phyloP scores from a whole-genome alignment of 1,284 basidiomycete genomes.

The Anthracocystis walkeri region DNA sequence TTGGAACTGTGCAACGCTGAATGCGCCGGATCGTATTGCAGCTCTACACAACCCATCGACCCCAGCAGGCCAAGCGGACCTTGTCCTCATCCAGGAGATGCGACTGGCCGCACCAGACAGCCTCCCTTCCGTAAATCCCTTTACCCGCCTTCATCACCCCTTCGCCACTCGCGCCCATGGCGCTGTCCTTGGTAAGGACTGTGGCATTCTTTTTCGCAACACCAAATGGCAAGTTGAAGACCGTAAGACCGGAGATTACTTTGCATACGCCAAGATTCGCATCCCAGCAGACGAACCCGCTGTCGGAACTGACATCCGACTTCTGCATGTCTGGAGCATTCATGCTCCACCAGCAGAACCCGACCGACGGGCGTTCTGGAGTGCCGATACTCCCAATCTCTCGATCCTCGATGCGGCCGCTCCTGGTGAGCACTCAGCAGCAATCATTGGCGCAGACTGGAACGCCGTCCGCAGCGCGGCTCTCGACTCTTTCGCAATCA shows the following conservation, averaged over 20 bases:
- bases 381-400: too few species aligned
- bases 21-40: neutral
- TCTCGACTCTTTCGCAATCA: neutral
- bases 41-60: neutral
- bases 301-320: neutral
- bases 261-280: neutral
- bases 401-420: too few species aligned
- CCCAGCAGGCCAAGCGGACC: neutral
- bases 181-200: neutral
- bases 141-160: neutral
- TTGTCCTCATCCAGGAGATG: conserved; percentile 2
- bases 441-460: too few species aligned
- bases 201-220: neutral
- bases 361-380: too few species aligned
- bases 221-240: neutral
- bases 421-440: too few species aligned
- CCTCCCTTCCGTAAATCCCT: neutral
- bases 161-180: neutral
- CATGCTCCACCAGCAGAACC: neutral
- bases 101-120: neutral
- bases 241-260: neutral
- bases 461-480: too few species aligned
- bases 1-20: neutral
- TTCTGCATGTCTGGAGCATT: neutral
- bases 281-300: neutral